These are phyloP conservation scores for Wickerhamia fluorescens DNA, from an alignment of 805 yeast species.

Conservation along the genomic window DNA sequence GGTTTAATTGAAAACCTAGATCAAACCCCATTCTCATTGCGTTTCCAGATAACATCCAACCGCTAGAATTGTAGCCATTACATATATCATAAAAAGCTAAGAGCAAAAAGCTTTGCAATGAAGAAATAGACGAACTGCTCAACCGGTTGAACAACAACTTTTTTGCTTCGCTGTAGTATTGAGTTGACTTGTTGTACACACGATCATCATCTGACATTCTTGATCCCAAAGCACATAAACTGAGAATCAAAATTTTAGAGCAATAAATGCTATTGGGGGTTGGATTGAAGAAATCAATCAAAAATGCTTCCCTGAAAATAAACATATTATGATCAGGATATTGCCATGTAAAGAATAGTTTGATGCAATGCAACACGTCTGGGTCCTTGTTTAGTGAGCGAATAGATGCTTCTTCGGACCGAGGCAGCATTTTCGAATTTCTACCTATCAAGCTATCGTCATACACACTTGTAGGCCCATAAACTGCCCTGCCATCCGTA, in stretches of 20 bases:
- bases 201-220: constrained; percentile 39
- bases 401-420: constrained; percentile 10
- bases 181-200: constrained; percentile 33
- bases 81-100: constrained; percentile 58
- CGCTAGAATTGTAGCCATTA: constrained; percentile 49
- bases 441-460: constrained; percentile 21
- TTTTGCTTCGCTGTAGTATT: constrained; percentile 44
- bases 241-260: constrained; percentile 44
- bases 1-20: constrained; percentile 56
- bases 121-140: constrained; percentile 44
- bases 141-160: constrained; percentile 35
- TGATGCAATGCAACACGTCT: constrained; percentile 28
- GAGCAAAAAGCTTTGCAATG: constrained; percentile 52
- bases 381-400: constrained; percentile 27
- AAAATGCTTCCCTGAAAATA: constrained; percentile 56
- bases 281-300: constrained; percentile 54
- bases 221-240: constrained; percentile 56
- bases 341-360: constrained; percentile 54
- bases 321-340: constrained; percentile 60
- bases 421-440: constrained; percentile 6
- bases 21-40: constrained; percentile 62
- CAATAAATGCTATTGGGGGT: constrained; percentile 46
- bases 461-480: constrained; percentile 42
- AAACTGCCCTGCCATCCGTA: constrained; percentile 17
- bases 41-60: constrained; percentile 58